phyloP scores from a whole-genome alignment of 768 basidiomycete species.

The Trametes sanguinea region DNA sequence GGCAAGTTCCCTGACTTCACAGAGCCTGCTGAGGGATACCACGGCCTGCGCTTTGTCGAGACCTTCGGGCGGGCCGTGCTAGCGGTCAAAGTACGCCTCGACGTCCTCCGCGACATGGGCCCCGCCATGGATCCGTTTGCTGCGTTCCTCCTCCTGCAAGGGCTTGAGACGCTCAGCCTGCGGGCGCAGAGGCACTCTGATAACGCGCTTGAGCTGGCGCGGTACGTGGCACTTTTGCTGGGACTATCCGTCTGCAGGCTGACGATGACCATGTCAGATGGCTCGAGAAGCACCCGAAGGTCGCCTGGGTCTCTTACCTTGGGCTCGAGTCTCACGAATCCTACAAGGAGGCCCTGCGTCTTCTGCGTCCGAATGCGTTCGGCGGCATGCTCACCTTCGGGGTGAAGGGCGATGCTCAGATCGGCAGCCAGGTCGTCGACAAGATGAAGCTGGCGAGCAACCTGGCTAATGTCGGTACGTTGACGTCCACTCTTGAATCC shows the following conservation, averaged over 20 bases:
- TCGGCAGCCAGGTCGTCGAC: slow-evolving; percentile 67
- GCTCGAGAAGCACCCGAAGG: slow-evolving; percentile 63
- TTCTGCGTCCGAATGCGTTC: slow-evolving; percentile 55
- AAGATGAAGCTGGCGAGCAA: slow-evolving; percentile 69
- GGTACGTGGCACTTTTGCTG: slow-evolving; percentile 32
- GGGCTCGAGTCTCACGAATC: slow-evolving; percentile 66
- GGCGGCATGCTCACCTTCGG: slow-evolving; percentile 84
- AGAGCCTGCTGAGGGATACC: slow-evolving; percentile 73
- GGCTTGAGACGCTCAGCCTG: slow-evolving; percentile 75
- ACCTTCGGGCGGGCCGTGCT: slow-evolving; percentile 67
- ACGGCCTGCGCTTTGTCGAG: slow-evolving; percentile 67
- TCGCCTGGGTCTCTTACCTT: slow-evolving; percentile 79
- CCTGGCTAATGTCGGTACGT: slow-evolving; percentile 69
- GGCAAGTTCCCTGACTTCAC: slow-evolving; percentile 78
- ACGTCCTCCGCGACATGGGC: slow-evolving; percentile 68
- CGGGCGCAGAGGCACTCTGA: slow-evolving; percentile 69
- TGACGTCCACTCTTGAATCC: not conserved
- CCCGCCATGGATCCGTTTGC: slow-evolving; percentile 70
- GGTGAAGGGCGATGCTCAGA: slow-evolving; percentile 52
- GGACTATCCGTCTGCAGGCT: not conserved
- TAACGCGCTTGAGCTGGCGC: slow-evolving; percentile 71
- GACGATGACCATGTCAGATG: slow-evolving; percentile 31
- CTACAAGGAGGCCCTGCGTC: slow-evolving; percentile 56
- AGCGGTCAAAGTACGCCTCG: slow-evolving; percentile 63
- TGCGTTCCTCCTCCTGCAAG: slow-evolving; percentile 74